These are phyloP conservation scores for Blakeslea trispora DNA, from an alignment of 371 early-diverging fungal genomes.

Conservation along the genomic window DNA sequence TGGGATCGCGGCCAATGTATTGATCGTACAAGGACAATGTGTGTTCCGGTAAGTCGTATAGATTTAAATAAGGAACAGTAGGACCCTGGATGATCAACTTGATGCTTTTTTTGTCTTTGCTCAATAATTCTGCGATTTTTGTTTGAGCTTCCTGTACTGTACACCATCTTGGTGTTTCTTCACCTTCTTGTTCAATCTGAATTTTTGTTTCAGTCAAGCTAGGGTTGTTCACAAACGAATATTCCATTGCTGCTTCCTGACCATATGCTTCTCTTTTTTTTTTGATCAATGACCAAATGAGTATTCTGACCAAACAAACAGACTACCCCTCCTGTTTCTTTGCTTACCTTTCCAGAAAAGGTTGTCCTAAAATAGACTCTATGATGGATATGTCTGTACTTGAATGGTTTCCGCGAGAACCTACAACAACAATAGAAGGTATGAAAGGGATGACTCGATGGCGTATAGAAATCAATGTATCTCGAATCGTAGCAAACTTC, in stretches of 20 bases:
- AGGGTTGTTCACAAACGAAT: constrained; percentile 9
- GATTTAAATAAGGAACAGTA: constrained; percentile 91
- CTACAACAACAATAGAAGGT: constrained; percentile 97
- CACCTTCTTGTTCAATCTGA: constrained; percentile 2
- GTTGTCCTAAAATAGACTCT: constrained; percentile 96
- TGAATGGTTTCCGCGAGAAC: constrained; percentile 50
- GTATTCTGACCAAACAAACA: too few relatives aligned
- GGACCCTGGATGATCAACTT: constrained; percentile 89
- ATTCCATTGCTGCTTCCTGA: constrained; percentile 6
- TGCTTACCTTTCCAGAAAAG: constrained; percentile 92
- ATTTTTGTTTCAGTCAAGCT: constrained; percentile 9
- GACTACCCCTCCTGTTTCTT: background rate
- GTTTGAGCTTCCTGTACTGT: background rate
- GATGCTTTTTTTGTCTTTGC: constrained; percentile 61
- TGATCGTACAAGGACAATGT: constrained; percentile 82
- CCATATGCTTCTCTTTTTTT: background rate
- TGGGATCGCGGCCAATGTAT: constrained; percentile 4
- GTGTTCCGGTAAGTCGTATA: constrained; percentile 98
- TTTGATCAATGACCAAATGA: too few relatives aligned
- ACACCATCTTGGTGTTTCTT: background rate
- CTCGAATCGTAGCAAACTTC: constrained; percentile 89
- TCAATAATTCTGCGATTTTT: background rate
- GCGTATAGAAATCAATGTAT: constrained; percentile 80
- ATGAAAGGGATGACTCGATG: constrained; percentile 73
- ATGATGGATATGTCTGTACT: constrained; percentile 94